Evolutionary conservation across 2,329 filamentous ascomycete species (phyloP), one percentile per base, ranked within the genome.

Genomic region (Pseudogymnoascus sp.): DNA sequence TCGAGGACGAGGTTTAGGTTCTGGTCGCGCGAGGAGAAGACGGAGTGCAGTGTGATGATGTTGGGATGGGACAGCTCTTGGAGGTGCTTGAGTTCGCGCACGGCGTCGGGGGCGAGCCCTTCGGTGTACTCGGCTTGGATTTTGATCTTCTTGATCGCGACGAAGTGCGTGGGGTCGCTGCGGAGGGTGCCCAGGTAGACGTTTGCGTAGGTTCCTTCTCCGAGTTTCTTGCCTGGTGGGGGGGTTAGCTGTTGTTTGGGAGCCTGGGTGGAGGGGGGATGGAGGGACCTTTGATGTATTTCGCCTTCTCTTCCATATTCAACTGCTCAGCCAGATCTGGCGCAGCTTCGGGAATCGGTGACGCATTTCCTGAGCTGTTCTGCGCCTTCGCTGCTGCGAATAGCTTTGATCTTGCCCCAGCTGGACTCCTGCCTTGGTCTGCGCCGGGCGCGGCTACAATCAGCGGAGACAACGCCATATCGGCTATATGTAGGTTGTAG

Each of bases 1-100:
- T 99, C 95, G 69, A 99, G 86, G 23, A 99, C 95, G 7, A 99
- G 84, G 73, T 96, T 96, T 69, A 99, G 86, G 74, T 97, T 97
- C 76, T 97, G 92, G 76, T 96, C 90, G 73, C 97, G 97, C 66
- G 91, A 95, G 62, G 89, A 92, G 82, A 97, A 99, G 69, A 97
- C 93, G 71, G 91, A 89, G 72, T 93, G 86, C 5, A 99, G 84
- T 12, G 88, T 88, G 76, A 99, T 96, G 76, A 99, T 95, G 77
- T 97, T 97, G 5, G 93, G 91, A 75, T 99, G 95, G 18, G 86
- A 87, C 29, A 99, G 86, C 78, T 99, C 95, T 75, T 96, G 93
- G 2, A 99, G 85, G 75, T 93, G 93, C 75, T 96, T 96, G 73
- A 97, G 89, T 80, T 99, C 95, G 71, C 95, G 92, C 67, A 99